Evolutionary conservation across 2,329 filamentous ascomycete genomes (phyloP).

Genomic region (Tolypocladium inflatum): DNA sequence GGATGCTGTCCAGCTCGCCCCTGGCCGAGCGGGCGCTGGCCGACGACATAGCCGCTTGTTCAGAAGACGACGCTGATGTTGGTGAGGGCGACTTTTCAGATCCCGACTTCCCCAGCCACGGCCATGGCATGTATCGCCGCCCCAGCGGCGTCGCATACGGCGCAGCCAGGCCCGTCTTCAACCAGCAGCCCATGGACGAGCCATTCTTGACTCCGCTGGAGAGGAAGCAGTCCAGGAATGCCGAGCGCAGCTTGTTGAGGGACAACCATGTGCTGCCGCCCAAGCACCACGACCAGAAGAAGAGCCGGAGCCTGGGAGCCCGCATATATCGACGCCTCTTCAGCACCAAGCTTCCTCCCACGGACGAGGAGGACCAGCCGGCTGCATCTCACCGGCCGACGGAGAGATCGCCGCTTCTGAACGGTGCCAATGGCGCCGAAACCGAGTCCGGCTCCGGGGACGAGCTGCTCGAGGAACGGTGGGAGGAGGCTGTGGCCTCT

Average conservation of each 20-base stretch:
- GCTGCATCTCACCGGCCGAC: conserved; percentile 23
- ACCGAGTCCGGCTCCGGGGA: conserved; percentile 40
- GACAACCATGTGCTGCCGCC: conserved; percentile 59
- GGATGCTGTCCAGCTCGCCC: conserved; percentile 50
- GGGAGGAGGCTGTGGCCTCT: conserved; percentile 75
- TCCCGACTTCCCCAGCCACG: conserved; percentile 24
- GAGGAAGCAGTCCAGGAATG: conserved; percentile 44
- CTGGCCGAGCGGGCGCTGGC: conserved; percentile 57
- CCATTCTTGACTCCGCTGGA: conserved; percentile 44
- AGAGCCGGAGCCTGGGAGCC: conserved; percentile 22
- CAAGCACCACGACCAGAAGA: conserved; percentile 34
- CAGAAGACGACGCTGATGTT: conserved; percentile 41
- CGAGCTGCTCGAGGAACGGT: conserved; percentile 53
- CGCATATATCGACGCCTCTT: conserved; percentile 39
- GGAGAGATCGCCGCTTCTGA: conserved; percentile 33
- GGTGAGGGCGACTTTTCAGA: conserved; percentile 19
- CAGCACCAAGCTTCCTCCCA: conserved; percentile 43
- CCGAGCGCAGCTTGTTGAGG: conserved; percentile 50
- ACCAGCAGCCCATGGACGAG: conserved; percentile 41
- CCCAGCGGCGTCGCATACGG: conserved; percentile 69
- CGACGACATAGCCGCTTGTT: conserved; percentile 55
- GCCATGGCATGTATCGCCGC: conserved; percentile 58
- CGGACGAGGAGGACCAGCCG: conserved; percentile 29
- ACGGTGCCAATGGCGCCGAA: conserved; percentile 14
- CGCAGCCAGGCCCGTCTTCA: conserved; percentile 59